phyloP scores from a whole-genome alignment of 192 early-diverging fungal genomes.

The Geranomyces variabilis region DNA sequence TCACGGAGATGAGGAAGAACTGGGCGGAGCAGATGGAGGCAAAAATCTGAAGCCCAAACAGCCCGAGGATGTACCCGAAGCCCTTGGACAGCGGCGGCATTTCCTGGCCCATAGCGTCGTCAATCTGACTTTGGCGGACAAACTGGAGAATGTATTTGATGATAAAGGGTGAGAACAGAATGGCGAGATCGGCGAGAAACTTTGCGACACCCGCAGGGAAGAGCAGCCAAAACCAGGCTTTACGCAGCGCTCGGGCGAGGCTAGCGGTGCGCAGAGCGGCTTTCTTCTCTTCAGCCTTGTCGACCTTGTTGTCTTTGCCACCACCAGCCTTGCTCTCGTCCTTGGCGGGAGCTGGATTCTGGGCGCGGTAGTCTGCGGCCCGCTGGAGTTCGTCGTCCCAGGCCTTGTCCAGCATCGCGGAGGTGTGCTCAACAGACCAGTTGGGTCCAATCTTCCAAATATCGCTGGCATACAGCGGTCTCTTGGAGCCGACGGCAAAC shows the following conservation, averaged over 20 bases:
- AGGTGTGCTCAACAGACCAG: slow-evolving; percentile 26
- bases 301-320: not conserved
- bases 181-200: not conserved
- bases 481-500: slow-evolving; percentile 55
- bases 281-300: not conserved
- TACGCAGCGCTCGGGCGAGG: too few species aligned
- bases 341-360: not conserved
- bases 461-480: slow-evolving; percentile 61
- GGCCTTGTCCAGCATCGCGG: slow-evolving; percentile 32
- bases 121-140: slow-evolving; percentile 19
- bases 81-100: slow-evolving; percentile 30
- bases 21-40: too few species aligned
- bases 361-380: not conserved
- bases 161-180: slow-evolving; percentile 47
- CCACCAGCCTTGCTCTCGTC: not conserved
- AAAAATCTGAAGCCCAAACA: too few species aligned
- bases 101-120: not conserved
- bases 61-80: too few species aligned
- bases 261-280: slow-evolving; percentile 13
- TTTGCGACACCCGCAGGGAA: not conserved
- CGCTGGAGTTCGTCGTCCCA: slow-evolving; percentile 42
- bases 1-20: too few species aligned
- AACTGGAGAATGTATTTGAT: slow-evolving; percentile 46
- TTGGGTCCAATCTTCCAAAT: slow-evolving; percentile 52
- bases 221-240: too few species aligned